A percentile compares a stretch with the other conserved stretches of the same genome.
These are phyloP conservation scores for Macrophomina pseudophaseolina DNA, from an alignment of 2,329 filamentous ascomycete species.

Conservation along the genomic window DNA sequence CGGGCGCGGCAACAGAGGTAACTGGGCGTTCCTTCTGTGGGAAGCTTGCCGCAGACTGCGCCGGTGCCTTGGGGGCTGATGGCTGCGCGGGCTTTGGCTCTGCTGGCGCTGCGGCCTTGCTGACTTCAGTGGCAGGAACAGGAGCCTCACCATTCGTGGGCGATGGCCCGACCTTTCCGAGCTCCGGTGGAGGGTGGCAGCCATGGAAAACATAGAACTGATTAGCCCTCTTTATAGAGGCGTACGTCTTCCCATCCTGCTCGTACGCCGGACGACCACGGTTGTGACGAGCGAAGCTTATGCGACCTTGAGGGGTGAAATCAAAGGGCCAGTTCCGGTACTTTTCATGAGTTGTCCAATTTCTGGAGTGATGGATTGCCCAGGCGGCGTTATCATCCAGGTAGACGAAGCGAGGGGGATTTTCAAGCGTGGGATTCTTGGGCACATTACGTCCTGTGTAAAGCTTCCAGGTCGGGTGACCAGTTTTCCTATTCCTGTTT, in stretches of 20 bases:
- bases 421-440: slow-evolving; percentile 36
- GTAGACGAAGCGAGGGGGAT: slow-evolving; percentile 42
- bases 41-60: no score
- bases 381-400: slow-evolving; percentile 48
- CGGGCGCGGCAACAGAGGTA: no score
- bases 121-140: no score
- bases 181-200: not conserved
- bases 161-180: no score
- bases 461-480: slow-evolving; percentile 47
- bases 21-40: no score
- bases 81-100: no score
- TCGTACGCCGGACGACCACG: slow-evolving; percentile 44
- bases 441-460: slow-evolving; percentile 39
- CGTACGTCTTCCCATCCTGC: not conserved
- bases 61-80: no score
- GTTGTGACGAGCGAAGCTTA: slow-evolving; percentile 40
- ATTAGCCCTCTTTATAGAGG: not conserved
- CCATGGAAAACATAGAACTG: not conserved
- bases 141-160: no score
- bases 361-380: slow-evolving; percentile 39
- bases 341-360: slow-evolving; percentile 34
- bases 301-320: slow-evolving; percentile 41
- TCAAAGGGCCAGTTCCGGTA: slow-evolving; percentile 45
- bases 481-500: slow-evolving; percentile 30
- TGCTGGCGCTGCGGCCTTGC: no score